Evolutionary conservation across 208 protist genomes (phyloP).

Genomic region (Polymyxa betae): DNA sequence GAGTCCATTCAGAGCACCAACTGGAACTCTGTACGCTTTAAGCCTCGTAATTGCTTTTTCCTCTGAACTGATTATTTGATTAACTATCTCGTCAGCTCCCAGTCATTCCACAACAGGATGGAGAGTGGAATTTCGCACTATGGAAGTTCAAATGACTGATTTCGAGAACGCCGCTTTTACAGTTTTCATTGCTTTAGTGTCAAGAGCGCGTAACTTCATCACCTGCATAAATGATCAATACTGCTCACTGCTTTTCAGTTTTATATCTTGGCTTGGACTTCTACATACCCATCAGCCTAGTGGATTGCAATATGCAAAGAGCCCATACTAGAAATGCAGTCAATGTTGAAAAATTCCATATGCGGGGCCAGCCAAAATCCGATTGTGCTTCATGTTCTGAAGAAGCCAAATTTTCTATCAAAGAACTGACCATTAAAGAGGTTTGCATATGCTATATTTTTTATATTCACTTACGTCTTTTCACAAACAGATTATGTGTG

Average conservation of each 20-base stretch:
- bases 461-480: neutral
- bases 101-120: slow-evolving; percentile 76
- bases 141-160: slow-evolving; percentile 90
- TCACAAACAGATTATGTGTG: slow-evolving; percentile 54
- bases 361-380: neutral
- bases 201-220: slow-evolving; percentile 76
- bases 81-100: slow-evolving; percentile 40
- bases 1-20: slow-evolving; percentile 77
- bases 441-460: slow-evolving; percentile 77
- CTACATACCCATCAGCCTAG: slow-evolving; percentile 89
- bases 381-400: neutral
- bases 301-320: slow-evolving; percentile 94
- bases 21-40: slow-evolving; percentile 69
- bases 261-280: slow-evolving; percentile 89
- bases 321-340: slow-evolving; percentile 87
- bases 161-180: slow-evolving; percentile 98
- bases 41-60: slow-evolving; percentile 54
- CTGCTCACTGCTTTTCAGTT: slow-evolving; percentile 69
- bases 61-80: neutral
- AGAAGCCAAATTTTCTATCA: slow-evolving; percentile 62
- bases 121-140: slow-evolving; percentile 93
- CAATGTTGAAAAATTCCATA: slow-evolving; percentile 81
- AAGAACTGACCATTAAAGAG: slow-evolving; percentile 87
- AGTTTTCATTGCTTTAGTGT: slow-evolving; percentile 90
- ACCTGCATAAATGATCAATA: neutral